These are phyloP conservation scores for Ogataea paradorogensis DNA, from an alignment of 805 yeast species.

Conservation along the genomic window DNA sequence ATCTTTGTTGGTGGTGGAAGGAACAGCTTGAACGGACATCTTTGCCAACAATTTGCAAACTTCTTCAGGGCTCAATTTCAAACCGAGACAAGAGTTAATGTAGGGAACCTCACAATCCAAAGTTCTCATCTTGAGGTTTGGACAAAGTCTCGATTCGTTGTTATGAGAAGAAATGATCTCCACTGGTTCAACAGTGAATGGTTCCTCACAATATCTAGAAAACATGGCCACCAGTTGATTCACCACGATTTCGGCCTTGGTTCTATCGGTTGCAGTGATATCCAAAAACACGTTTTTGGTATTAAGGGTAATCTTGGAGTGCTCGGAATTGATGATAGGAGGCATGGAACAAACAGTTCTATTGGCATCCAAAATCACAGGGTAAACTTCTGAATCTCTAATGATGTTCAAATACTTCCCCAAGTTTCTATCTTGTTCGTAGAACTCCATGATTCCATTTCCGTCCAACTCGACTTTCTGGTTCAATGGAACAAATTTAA, in stretches of 20 bases:
- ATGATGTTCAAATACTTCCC: constrained; percentile 88
- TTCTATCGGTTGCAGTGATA: constrained; percentile 90
- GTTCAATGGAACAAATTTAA: constrained; percentile 73
- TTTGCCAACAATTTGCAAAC: constrained; percentile 66
- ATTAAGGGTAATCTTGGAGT: constrained; percentile 78
- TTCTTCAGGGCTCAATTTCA: constrained; percentile 64
- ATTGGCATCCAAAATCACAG: constrained; percentile 78
- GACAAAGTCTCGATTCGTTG: constrained; percentile 69
- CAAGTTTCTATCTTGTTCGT: constrained; percentile 85
- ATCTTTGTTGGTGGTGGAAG: constrained; percentile 45
- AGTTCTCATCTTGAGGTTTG: constrained; percentile 64
- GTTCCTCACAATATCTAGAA: constrained; percentile 76
- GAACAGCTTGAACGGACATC: constrained; percentile 74
- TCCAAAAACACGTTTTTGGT: constrained; percentile 91
- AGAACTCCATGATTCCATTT: constrained; percentile 77
- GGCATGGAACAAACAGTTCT: constrained; percentile 88
- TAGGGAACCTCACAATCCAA: constrained; percentile 75
- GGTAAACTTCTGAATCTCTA: constrained; percentile 83
- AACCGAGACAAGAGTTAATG: constrained; percentile 92
- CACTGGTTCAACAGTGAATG: constrained; percentile 89
- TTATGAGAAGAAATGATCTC: constrained; percentile 81
- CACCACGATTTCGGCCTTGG: constrained; percentile 90
- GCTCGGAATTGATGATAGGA: constrained; percentile 93
- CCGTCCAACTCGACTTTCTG: constrained; percentile 73
- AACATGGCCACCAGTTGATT: constrained; percentile 95